phyloP scores from a whole-genome alignment of 2,329 filamentous ascomycete genomes.

The Shiraia bambusicola region DNA sequence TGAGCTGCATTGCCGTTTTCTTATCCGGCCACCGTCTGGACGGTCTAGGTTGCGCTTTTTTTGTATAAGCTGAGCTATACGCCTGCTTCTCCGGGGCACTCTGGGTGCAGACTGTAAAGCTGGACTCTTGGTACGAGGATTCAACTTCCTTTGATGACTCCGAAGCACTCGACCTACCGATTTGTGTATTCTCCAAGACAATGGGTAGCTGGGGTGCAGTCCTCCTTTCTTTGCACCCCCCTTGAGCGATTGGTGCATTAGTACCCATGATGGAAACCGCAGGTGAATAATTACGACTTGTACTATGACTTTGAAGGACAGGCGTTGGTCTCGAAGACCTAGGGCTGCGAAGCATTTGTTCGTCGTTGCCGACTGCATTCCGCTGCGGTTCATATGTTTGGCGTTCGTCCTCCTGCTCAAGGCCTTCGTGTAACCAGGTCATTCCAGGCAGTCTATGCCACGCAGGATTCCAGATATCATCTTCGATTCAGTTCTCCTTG shows the following conservation, averaged over 20 bases:
- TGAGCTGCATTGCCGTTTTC: not conserved
- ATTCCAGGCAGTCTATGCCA: conserved; percentile 10
- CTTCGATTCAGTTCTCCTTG: conserved; percentile 12
- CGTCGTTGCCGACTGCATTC: conserved; percentile 5
- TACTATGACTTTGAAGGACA: too few species aligned
- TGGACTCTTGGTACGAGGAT: too few species aligned
- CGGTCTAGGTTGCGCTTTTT: too few species aligned
- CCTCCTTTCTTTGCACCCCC: not conserved
- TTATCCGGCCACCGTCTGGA: too few species aligned
- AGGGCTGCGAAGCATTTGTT: conserved; percentile 1
- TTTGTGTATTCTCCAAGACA: not conserved
- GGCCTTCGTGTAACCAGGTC: conserved; percentile 11
- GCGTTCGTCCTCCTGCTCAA: conserved; percentile 1
- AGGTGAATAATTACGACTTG: too few species aligned
- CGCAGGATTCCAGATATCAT: conserved; percentile 10
- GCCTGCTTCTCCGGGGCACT: too few species aligned
- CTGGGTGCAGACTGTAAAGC: too few species aligned
- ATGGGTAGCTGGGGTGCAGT: not conserved
- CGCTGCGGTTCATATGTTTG: not conserved
- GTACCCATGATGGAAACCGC: not conserved
- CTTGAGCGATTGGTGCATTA: not conserved
- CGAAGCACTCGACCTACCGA: too few species aligned
- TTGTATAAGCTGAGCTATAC: too few species aligned
- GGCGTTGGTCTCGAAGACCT: too few species aligned
- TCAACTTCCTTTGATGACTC: too few species aligned